phyloP scores from a whole-genome alignment of 1,284 basidiomycete genomes.

The Rhodotorula sp. region DNA sequence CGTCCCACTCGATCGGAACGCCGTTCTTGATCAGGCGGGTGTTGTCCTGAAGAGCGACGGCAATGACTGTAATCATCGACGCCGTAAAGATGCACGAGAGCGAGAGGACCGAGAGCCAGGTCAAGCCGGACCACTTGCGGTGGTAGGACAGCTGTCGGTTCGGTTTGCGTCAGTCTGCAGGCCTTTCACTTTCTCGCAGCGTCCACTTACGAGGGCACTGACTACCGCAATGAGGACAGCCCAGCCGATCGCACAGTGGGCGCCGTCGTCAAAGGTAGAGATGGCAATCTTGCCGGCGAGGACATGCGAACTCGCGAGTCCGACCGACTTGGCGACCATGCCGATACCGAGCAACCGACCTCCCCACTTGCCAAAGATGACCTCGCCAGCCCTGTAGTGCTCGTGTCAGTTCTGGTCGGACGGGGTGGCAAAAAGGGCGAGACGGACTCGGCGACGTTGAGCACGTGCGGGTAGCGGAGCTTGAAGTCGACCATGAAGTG shows the following conservation, averaged over 20 bases:
- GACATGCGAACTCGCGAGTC: conserved; percentile 13
- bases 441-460: conserved; percentile 13
- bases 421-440: not conserved
- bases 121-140: conserved; percentile 15
- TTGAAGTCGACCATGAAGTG: conserved; percentile 16
- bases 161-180: not conserved
- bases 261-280: conserved; percentile 3
- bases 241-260: conserved; percentile 7
- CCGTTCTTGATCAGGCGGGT: conserved; percentile 1
- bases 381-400: not conserved
- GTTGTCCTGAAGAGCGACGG: conserved; percentile 4
- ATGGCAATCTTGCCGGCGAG: conserved; percentile 24
- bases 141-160: conserved; percentile 1
- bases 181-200: not conserved
- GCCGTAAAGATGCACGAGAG: conserved; percentile 17
- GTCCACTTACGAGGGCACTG: not conserved
- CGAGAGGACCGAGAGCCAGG: conserved; percentile 7
- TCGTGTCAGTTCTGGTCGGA: too few relatives aligned
- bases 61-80: conserved; percentile 11
- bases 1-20: conserved; percentile 9
- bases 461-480: conserved; percentile 13
- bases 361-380: conserved; percentile 15
- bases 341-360: not conserved
- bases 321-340: conserved; percentile 13
- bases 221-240: conserved; percentile 10